Evolutionary conservation across 169 alveolate species (phyloP).

Genomic region (Babesia caballi): DNA sequence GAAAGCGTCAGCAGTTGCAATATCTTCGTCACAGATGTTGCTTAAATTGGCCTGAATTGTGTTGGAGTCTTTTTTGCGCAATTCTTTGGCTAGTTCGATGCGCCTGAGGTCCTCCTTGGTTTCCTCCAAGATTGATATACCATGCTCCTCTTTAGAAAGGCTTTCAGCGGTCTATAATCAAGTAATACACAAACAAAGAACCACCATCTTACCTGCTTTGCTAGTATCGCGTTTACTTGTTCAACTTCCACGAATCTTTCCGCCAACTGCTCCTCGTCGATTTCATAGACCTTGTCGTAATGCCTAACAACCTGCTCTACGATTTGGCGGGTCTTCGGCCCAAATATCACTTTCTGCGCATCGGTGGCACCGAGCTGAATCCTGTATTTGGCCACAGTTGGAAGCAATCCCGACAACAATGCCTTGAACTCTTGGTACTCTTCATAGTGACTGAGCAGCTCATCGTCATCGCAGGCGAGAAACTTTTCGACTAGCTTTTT

Average conservation of each 20-base stretch:
- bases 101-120: constrained; percentile 35
- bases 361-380: constrained; percentile 30
- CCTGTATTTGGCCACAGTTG: constrained; percentile 38
- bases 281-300: constrained; percentile 56
- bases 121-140: constrained; percentile 35
- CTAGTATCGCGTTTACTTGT: neutral
- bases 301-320: constrained; percentile 40
- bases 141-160: neutral
- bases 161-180: too few species aligned
- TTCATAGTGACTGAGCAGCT: neutral
- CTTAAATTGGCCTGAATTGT: neutral
- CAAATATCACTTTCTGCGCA: constrained; percentile 25
- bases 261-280: constrained; percentile 45
- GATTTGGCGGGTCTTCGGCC: constrained; percentile 48
- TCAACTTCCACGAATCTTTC: constrained; percentile 28
- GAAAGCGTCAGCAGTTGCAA: neutral
- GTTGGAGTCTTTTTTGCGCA: neutral
- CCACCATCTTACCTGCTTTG: neutral
- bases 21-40: neutral
- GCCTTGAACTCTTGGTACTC: constrained; percentile 34
- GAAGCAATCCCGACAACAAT: constrained; percentile 20
- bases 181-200: too few species aligned
- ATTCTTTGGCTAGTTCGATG: constrained; percentile 23
- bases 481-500: constrained; percentile 27
- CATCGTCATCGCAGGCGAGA: constrained; percentile 26